These are phyloP conservation scores for Acanthamoeba castellanii DNA, from an alignment of 208 protist genomes.

Conservation along the genomic window DNA sequence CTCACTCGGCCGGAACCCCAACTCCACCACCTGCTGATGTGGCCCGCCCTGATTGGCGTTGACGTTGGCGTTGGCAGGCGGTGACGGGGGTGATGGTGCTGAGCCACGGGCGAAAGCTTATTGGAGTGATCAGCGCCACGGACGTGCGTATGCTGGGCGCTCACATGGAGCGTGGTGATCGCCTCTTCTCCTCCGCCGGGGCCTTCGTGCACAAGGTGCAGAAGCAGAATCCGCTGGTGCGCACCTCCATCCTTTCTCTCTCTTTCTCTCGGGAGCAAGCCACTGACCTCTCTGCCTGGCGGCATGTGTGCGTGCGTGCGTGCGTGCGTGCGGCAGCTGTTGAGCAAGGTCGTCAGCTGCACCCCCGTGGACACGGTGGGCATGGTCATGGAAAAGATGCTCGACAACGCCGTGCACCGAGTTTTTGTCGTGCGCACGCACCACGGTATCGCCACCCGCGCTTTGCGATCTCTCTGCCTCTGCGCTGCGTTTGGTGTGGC, in stretches of 20 bases:
- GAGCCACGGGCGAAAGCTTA: not conserved
- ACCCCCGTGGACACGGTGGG: conserved; percentile 19
- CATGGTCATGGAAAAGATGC: conserved; percentile 49
- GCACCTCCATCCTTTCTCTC: not conserved
- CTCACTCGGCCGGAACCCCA: not conserved
- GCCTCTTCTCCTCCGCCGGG: not conserved
- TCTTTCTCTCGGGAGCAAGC: not conserved
- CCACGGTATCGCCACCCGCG: no score
- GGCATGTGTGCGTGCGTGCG: not conserved
- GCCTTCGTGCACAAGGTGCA: not conserved
- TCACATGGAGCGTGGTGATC: not conserved
- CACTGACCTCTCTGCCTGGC: not conserved
- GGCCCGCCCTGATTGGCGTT: no score
- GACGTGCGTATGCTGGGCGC: not conserved
- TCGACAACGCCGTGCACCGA: not conserved
- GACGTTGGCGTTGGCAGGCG: no score
- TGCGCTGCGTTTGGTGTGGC: no score
- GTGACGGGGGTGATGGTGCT: conserved; percentile 28
- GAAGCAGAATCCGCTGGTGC: conserved; percentile 4
- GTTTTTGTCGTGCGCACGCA: conserved; percentile 4
- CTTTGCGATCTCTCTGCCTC: no score
- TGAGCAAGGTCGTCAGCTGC: not conserved
- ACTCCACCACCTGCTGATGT: not conserved
- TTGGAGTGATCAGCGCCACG: not conserved
- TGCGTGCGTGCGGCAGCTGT: not conserved